A percentile compares a stretch with the other conserved stretches of the same genome.
Conservation (phyloP, 176 grass and related monocot genomes). For the Stipa capillata region DNA sequence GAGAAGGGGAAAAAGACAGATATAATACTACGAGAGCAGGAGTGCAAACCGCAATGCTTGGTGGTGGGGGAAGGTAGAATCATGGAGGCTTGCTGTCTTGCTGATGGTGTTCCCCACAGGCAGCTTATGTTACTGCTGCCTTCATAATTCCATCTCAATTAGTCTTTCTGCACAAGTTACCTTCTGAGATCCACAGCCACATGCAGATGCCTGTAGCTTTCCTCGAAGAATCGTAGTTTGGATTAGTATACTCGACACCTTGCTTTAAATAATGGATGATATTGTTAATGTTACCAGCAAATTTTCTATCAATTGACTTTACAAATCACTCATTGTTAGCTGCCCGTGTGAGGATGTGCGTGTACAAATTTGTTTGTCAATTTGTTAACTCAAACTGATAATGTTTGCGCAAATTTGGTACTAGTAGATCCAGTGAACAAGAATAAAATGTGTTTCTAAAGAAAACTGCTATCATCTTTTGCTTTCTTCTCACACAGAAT, state of each 20-base stretch:
- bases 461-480: neutral
- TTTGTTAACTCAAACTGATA: neutral
- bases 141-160: slow-evolving; percentile 35
- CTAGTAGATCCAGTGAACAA: neutral
- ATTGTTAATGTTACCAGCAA: neutral
- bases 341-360: neutral
- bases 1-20: neutral
- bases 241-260: slow-evolving; percentile 31
- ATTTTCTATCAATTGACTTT: slow-evolving; percentile 28
- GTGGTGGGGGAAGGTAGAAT: slow-evolving; percentile 28
- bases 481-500: neutral
- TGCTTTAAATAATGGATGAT: slow-evolving; percentile 5
- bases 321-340: neutral
- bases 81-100: slow-evolving; percentile 6
- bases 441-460: neutral
- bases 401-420: slow-evolving; percentile 13
- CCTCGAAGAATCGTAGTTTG: slow-evolving; percentile 28
- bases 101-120: slow-evolving; percentile 33
- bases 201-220: slow-evolving; percentile 48
- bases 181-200: slow-evolving; percentile 59
- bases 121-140: neutral
- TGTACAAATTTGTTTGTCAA: neutral
- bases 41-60: slow-evolving; percentile 12
- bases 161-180: slow-evolving; percentile 46
- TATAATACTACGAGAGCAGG: neutral